phyloP scores from a whole-genome alignment of 768 basidiomycete species.

The Trametes cinnabarina region DNA sequence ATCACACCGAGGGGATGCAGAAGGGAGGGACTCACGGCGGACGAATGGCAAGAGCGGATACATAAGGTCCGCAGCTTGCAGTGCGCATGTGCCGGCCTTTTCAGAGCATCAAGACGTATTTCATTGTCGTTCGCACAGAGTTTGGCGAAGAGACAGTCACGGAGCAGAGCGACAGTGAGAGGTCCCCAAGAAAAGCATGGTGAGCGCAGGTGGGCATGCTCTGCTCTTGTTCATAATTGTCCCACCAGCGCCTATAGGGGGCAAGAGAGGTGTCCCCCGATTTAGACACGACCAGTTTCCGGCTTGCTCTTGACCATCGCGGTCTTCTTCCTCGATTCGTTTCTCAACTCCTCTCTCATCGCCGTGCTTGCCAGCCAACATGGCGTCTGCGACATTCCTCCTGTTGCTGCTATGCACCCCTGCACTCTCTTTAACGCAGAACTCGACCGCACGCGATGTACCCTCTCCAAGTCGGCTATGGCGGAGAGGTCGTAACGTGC shows the following conservation, averaged over 20 bases:
- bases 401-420: conserved; percentile 35
- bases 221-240: conserved; percentile 1
- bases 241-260: conserved; percentile 5
- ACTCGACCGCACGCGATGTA: neutral
- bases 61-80: too few species aligned
- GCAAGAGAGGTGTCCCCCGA: neutral
- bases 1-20: too few species aligned
- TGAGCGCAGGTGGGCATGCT: neutral
- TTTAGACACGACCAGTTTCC: conserved; percentile 6
- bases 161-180: neutral
- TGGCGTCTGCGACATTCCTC: conserved; percentile 28
- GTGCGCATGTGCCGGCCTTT: too few species aligned
- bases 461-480: conserved; percentile 24
- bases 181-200: neutral
- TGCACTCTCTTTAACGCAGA: conserved; percentile 16
- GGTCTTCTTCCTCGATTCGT: conserved; percentile 10
- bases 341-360: neutral
- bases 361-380: conserved; percentile 25
- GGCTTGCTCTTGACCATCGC: conserved; percentile 18
- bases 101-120: too few species aligned
- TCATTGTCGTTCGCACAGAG: too few species aligned
- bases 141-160: too few species aligned
- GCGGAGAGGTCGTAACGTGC: conserved; percentile 33
- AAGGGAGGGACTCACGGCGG: too few species aligned
- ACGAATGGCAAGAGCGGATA: too few species aligned